These are phyloP conservation scores for Tuber microsphaerosporum DNA, from an alignment of 495 filamentous ascomycete genomes.

Conservation along the genomic window DNA sequence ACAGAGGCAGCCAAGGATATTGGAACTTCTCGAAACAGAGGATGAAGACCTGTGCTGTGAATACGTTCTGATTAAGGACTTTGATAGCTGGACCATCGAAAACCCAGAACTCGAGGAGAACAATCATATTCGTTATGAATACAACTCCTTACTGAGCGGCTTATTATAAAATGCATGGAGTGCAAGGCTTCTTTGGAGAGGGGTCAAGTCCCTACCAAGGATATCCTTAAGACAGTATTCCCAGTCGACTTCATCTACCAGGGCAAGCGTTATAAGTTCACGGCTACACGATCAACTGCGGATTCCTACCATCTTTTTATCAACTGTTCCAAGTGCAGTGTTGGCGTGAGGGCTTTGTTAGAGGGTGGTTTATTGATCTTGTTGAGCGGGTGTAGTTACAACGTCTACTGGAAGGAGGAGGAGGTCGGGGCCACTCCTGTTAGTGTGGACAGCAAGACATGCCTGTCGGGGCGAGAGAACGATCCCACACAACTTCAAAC, in stretches of 20 bases:
- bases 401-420: slow-evolving; percentile 99
- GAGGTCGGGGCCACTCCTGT: slow-evolving; percentile 91
- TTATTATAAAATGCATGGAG: slow-evolving; percentile 47
- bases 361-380: slow-evolving; percentile 93
- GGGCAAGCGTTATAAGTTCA: slow-evolving; percentile 93
- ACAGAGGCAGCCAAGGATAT: background rate
- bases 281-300: slow-evolving; percentile 80
- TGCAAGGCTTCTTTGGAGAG: slow-evolving; percentile 84
- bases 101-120: background rate
- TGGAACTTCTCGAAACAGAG: background rate
- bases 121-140: background rate
- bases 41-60: background rate
- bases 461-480: slow-evolving; percentile 95
- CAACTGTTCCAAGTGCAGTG: slow-evolving; percentile 92
- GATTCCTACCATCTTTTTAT: slow-evolving; percentile 99
- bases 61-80: background rate
- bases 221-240: slow-evolving; percentile 96
- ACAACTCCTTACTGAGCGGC: background rate
- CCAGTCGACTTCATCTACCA: slow-evolving; percentile 99
- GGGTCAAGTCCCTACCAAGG: slow-evolving; percentile 92
- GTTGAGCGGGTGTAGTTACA: slow-evolving; percentile 85
- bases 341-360: slow-evolving; percentile 84
- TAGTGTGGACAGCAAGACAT: slow-evolving; percentile 96
- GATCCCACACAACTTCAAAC: slow-evolving; percentile 95
- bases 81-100: background rate